Evolutionary conservation across 106 monocot genomes (phyloP).

Genomic region (Triglochin maritima): DNA sequence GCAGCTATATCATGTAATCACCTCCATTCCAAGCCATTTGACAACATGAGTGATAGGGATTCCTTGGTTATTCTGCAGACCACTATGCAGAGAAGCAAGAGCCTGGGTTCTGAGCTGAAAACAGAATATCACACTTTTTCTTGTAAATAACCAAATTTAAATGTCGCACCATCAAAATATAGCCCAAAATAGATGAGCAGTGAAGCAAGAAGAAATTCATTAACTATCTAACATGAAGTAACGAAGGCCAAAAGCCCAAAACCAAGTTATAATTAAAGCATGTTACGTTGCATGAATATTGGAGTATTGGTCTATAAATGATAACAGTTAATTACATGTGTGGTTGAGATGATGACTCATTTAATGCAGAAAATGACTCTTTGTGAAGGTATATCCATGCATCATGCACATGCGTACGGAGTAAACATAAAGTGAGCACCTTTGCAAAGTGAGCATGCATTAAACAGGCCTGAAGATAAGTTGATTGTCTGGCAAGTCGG

Average conservation of each 20-base stretch:
- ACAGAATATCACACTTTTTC: neutral
- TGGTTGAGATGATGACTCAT: too few species aligned
- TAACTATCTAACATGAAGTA: neutral
- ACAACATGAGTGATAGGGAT: slow-evolving; percentile 67
- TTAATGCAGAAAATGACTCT: too few species aligned
- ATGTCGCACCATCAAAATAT: neutral
- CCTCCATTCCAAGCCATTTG: slow-evolving; percentile 87
- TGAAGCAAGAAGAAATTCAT: neutral
- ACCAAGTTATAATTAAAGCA: too few species aligned
- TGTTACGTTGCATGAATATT: too few species aligned
- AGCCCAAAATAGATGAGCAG: neutral
- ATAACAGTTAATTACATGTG: too few species aligned
- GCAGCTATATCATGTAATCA: slow-evolving; percentile 16
- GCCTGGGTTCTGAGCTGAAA: slow-evolving; percentile 77
- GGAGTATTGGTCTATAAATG: too few species aligned
- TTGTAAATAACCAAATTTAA: neutral
- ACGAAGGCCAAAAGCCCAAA: neutral
- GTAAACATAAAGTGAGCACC: slow-evolving; percentile 22
- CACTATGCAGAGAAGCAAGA: slow-evolving; percentile 73
- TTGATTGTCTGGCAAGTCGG: slow-evolving; percentile 83
- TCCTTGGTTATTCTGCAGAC: slow-evolving; percentile 90
- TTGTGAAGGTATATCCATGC: too few species aligned
- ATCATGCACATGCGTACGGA: too few species aligned
- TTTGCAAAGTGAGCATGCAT: slow-evolving; percentile 99
- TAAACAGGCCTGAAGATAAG: slow-evolving; percentile 88